Base-by-base conservation (phyloP, 805 yeast genomes). In the Alloascoidea hylecoeti region DNA sequence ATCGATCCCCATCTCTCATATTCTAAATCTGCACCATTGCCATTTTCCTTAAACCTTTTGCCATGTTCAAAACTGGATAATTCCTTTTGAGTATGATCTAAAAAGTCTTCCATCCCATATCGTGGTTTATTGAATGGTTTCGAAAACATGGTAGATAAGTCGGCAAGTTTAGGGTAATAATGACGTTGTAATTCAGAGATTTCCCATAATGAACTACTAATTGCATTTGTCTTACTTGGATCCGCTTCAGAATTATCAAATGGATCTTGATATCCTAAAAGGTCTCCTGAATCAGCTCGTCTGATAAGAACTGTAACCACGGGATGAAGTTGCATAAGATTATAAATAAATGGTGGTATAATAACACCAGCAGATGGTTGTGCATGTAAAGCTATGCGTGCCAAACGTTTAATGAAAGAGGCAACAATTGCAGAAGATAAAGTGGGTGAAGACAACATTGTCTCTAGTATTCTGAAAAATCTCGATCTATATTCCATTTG, bases 161-260 rank as follows among this genome's bases (percentile, higher is more conserved):
- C 80, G 1, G 96, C 89, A 9, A 92, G 85, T 50, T 92, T 92
- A 13, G 97, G 96, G 59, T 92, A 97, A 52, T 86, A 89, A 54
- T 92, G 98, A 9, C 72, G 58, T 63, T 78, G 73, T 40, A 82
- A 59, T 0, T 94, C 67, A 42, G 81, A 83, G 40, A 89, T 53
- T 57, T 92, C 98, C 98, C 98, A 92, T 36, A 88, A 57, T 0
- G 96, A 88, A 1, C 95, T 82, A 4, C 70, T 77, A 27, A 88
- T 61, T 3, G 97, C 96, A 23, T 72, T 63, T 0, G 96, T 80
- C 41, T 69, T 61, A 41, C 79, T 65, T 2, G 98, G 98, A 53
- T 89, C 85, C 1, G 43, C 39, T 49, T 83, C 94, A 1, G 54
- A 42, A 23, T 63, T 58, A 44, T 79, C 63, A 52, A 70, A 89